phyloP scores from a whole-genome alignment of 768 basidiomycete genomes.

The Lactarius indigo region DNA sequence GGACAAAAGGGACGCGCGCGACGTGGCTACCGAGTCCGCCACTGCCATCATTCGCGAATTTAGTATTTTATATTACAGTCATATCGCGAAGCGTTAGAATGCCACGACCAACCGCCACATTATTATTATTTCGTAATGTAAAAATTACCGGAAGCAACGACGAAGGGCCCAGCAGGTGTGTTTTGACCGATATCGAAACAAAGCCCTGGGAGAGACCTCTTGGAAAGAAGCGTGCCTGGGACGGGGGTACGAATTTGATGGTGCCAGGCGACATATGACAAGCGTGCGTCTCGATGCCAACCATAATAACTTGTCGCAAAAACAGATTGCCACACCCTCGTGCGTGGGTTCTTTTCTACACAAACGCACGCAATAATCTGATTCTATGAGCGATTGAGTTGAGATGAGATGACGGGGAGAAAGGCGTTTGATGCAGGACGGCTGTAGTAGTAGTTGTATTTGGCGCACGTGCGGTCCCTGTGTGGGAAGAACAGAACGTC shows the following conservation, averaged over 20 bases:
- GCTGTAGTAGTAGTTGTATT: neutral
- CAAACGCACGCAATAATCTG: neutral
- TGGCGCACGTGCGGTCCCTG: neutral
- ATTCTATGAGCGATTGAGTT: neutral
- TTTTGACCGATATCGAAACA: neutral
- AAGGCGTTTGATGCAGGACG: neutral
- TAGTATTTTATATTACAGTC: neutral
- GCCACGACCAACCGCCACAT: neutral
- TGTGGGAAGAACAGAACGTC: neutral
- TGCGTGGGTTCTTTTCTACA: neutral
- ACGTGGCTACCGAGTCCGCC: neutral
- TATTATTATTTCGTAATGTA: neutral
- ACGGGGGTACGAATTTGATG: neutral
- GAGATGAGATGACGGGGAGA: neutral
- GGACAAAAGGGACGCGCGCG: neutral
- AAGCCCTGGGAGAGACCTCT: neutral
- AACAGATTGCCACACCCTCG: neutral
- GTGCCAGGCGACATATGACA: neutral
- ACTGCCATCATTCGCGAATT: neutral
- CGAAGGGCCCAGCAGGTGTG: neutral
- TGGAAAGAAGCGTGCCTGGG: neutral
- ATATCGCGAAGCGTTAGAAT: neutral
- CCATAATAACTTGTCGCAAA: neutral
- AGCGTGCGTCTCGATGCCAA: neutral
- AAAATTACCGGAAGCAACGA: neutral